phyloP scores from a whole-genome alignment of 108 stramenopile genomes.

The Asterionellopsis glacialis region DNA sequence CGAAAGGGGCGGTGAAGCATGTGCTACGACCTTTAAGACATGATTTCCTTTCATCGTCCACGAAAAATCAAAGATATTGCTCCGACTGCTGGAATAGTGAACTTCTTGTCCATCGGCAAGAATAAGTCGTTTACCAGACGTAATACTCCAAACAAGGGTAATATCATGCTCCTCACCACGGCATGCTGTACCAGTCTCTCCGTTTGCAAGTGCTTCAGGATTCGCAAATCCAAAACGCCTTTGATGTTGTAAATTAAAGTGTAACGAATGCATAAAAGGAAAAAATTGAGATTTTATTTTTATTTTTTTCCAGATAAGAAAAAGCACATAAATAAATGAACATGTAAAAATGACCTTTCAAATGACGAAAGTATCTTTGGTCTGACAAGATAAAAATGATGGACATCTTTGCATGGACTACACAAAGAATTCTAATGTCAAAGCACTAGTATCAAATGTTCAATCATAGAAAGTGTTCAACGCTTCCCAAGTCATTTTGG shows the following conservation, averaged over 20 bases:
- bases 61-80: constrained; percentile 71
- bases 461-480: not conserved
- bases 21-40: constrained; percentile 82
- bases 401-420: no score
- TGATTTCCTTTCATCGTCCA: constrained; percentile 89
- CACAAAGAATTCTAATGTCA: no score
- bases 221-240: constrained; percentile 92
- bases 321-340: no score
- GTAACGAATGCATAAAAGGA: no score
- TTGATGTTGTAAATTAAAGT: no score
- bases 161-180: constrained; percentile 92
- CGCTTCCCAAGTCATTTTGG: not conserved
- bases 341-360: no score
- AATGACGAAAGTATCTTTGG: no score
- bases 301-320: no score
- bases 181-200: constrained; percentile 80
- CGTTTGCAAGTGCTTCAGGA: constrained; percentile 70
- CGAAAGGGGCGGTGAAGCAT: constrained; percentile 76
- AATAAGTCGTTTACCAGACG: constrained; percentile 77
- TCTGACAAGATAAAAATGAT: no score
- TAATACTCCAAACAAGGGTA: constrained; percentile 81
- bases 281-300: no score
- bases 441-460: not conserved
- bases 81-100: constrained; percentile 60
- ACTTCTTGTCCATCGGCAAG: constrained; percentile 79